phyloP scores from a whole-genome alignment of 1,284 basidiomycete species.

The Pyrrhoderma noxium region DNA sequence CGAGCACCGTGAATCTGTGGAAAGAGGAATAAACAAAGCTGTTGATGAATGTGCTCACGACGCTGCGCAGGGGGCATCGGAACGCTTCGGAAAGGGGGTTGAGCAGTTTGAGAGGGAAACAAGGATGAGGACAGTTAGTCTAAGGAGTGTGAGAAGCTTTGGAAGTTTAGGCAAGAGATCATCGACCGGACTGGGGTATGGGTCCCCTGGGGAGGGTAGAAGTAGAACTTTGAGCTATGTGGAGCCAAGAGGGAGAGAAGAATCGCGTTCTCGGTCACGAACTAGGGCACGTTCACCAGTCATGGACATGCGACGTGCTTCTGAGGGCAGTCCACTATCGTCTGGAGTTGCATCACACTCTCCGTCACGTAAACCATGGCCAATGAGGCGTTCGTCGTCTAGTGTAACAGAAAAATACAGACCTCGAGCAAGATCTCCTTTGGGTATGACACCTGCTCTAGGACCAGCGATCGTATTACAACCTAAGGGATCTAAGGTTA shows the following conservation, averaged over 20 bases:
- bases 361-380: slow-evolving; percentile 6
- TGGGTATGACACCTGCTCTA: slow-evolving; percentile 5
- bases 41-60: slow-evolving; percentile 10
- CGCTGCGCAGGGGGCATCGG: background rate
- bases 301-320: background rate
- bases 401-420: background rate
- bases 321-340: background rate
- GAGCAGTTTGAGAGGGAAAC: background rate
- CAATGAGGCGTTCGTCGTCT: slow-evolving; percentile 2
- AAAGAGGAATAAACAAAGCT: background rate
- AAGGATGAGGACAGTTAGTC: slow-evolving; percentile 1
- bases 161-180: background rate
- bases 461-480: slow-evolving; percentile 11
- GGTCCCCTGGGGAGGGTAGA: background rate
- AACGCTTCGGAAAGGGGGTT: slow-evolving; percentile 2
- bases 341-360: background rate
- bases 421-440: slow-evolving; percentile 14
- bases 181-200: no score
- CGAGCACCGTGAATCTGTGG: slow-evolving; percentile 6
- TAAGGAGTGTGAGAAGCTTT: background rate
- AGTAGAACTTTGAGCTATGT: background rate
- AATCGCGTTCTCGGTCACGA: slow-evolving; percentile 3
- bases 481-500: background rate
- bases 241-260: slow-evolving; percentile 10
- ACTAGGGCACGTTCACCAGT: background rate